Conservation (phyloP, 305 asterid species). For the Euphrasia arctica region DNA sequence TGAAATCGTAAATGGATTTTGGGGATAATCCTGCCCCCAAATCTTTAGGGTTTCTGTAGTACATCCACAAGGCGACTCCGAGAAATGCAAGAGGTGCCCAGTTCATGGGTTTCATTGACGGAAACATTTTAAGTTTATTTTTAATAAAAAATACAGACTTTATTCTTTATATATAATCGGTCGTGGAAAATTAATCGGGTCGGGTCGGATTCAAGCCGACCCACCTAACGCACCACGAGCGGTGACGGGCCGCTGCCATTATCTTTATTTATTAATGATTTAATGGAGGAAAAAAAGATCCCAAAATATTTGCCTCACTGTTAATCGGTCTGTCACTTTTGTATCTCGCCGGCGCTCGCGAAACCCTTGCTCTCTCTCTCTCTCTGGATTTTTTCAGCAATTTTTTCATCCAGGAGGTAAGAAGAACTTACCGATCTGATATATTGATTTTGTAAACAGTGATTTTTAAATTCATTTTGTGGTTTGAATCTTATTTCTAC, state of each 20-base stretch:
- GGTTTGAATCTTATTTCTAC: slow-evolving; percentile 2
- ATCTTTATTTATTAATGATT: neutral
- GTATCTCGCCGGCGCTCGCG: slow-evolving; percentile 36
- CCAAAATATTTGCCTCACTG: slow-evolving; percentile 17
- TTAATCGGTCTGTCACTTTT: slow-evolving; percentile 21
- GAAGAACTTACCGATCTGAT: slow-evolving; percentile 32
- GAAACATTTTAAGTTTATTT: slow-evolving; percentile 27
- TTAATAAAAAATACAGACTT: neutral
- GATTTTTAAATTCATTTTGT: neutral
- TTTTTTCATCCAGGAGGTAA: slow-evolving; percentile 24
- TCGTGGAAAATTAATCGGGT: neutral
- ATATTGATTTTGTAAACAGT: slow-evolving; percentile 4
- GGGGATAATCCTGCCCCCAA: slow-evolving; percentile 33
- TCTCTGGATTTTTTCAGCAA: neutral
- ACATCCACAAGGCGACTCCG: slow-evolving; percentile 44
- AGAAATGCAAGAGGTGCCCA: slow-evolving; percentile 48
- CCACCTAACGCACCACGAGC: slow-evolving; percentile 47
- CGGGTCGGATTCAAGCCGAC: slow-evolving; percentile 1
- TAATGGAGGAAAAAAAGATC: neutral
- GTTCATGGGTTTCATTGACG: slow-evolving; percentile 28
- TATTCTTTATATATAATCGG: neutral
- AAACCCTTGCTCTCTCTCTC: slow-evolving; percentile 37
- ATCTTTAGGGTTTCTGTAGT: slow-evolving; percentile 38
- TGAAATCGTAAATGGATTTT: slow-evolving; percentile 54
- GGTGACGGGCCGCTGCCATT: slow-evolving; percentile 51